Conservation (phyloP, 2,329 filamentous ascomycete genomes). For the Myriosclerotinia duriaeana region DNA sequence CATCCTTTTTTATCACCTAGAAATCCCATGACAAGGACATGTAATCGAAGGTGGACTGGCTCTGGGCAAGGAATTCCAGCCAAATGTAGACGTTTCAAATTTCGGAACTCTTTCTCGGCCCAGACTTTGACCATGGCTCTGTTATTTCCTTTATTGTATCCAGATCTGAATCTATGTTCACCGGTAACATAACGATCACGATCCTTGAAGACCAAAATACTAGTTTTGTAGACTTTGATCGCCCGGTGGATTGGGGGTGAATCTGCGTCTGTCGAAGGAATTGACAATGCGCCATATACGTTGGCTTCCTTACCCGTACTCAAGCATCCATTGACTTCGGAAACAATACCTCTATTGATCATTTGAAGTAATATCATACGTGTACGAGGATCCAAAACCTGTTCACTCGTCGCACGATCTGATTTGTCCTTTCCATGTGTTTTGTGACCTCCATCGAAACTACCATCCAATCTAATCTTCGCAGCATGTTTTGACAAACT, state of each 20-base stretch:
- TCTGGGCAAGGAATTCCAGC: conserved; percentile 89
- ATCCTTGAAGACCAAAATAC: conserved; percentile 97
- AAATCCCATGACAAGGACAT: conserved; percentile 94
- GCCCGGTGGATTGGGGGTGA: conserved; percentile 69
- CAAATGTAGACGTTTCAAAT: conserved; percentile 78
- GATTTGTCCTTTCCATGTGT: conserved; percentile 77
- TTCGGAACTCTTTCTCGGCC: conserved; percentile 98
- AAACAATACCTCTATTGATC: conserved; percentile 87
- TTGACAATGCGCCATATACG: conserved; percentile 84
- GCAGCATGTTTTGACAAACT: conserved; percentile 80
- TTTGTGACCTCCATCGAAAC: conserved; percentile 52
- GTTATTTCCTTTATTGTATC: conserved; percentile 92
- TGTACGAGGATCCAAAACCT: conserved; percentile 90
- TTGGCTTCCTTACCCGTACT: conserved; percentile 98
- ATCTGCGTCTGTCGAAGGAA: conserved; percentile 52
- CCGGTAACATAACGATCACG: conserved; percentile 93
- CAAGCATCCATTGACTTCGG: conserved; percentile 90
- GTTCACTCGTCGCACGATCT: conserved; percentile 89
- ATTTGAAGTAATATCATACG: conserved; percentile 95
- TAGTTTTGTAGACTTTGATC: conserved; percentile 99
- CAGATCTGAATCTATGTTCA: conserved; percentile 86
- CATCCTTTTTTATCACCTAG: conserved; percentile 83
- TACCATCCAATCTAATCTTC: conserved; percentile 76
- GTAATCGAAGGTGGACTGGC: conserved; percentile 83
- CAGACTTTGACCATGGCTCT: conserved; percentile 97